Evolutionary conservation across 441 rosid species (phyloP), one percentile per base, ranked within the genome.

Genomic region (Geranium incanum): DNA sequence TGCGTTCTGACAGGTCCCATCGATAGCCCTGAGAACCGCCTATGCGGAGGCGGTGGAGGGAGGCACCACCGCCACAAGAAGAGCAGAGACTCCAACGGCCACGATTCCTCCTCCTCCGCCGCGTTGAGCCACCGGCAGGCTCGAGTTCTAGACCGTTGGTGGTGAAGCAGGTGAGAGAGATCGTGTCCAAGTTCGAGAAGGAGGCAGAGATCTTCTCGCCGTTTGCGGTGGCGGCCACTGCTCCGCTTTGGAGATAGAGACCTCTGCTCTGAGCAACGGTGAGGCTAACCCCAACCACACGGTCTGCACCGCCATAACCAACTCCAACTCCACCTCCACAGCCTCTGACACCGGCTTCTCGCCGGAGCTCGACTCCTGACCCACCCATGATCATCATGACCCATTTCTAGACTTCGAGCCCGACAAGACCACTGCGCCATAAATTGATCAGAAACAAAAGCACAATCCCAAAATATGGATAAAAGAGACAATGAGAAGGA

Each of bases 81-180:
- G 21, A 68, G 65, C 43, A 52, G 36, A 23, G 23, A 11, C 71
- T 19, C 43, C 3, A 43, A 36, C n/a, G 63, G 5, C 5, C 41
- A 38, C 6, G 1, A 41, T 9, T 41, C 48, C 48, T 1, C 50
- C 19, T 66, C 13, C 6, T 74, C 59, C 2, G 21, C 21, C 21
- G 21, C 21, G 21, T 36, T 72, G 21, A 72, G 71, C 57, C 66
- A 72, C 6, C 72, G 71, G 66, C 81, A 81, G 63, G 72, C 81
- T 0, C 75, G 74, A 43, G 73, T 63, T 68, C 70, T 82, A 11
- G 86, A 88, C 37, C 74, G 78, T 16, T 85, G 87, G 82, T 83
- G 0, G 81, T 83, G 3, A 80, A 59, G 69, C 84, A 86, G 68
- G 86, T 86, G 1, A 73, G 71, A 69, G 85, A 79, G 18, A 81